phyloP scores from a whole-genome alignment of 2,329 filamentous ascomycete species.

The Exophiala oligosperma region DNA sequence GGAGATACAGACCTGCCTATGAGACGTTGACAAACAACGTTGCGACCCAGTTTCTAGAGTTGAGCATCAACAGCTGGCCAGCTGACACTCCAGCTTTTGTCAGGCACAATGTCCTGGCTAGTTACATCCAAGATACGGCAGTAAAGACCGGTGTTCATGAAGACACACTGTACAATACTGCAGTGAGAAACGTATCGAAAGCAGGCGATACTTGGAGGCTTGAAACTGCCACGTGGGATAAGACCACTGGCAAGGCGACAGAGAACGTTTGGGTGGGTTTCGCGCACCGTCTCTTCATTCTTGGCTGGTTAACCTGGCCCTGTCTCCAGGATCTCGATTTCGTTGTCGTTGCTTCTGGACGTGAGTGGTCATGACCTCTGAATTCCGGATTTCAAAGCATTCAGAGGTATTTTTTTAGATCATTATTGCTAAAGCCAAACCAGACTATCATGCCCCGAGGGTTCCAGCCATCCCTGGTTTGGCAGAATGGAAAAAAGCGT shows the following conservation, averaged over 20 bases:
- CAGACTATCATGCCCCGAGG: slow-evolving; percentile 51
- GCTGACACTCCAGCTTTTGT: slow-evolving; percentile 60
- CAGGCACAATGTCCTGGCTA: slow-evolving; percentile 56
- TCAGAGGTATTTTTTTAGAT: not conserved
- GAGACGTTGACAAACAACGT: slow-evolving; percentile 56
- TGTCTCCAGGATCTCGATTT: slow-evolving; percentile 45
- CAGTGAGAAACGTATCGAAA: slow-evolving; percentile 56
- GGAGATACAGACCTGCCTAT: slow-evolving; percentile 48
- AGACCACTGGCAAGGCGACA: not conserved
- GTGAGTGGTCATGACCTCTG: not conserved
- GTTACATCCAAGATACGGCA: slow-evolving; percentile 62
- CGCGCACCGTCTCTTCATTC: not conserved
- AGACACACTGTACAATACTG: slow-evolving; percentile 56
- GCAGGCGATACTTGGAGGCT: slow-evolving; percentile 50
- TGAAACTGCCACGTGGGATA: slow-evolving; percentile 41
- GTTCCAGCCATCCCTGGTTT: slow-evolving; percentile 52
- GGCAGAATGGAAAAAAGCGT: slow-evolving; percentile 45
- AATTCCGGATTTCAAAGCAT: not conserved
- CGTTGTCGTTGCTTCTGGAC: slow-evolving; percentile 53
- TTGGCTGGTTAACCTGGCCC: not conserved
- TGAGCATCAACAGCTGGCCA: slow-evolving; percentile 56
- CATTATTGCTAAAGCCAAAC: not conserved
- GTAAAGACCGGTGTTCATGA: slow-evolving; percentile 49
- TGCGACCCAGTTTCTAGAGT: slow-evolving; percentile 50
- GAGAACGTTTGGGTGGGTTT: slow-evolving; percentile 1